These are phyloP conservation scores for Solidago caesia DNA, from an alignment of 129 eudicot species.

Conservation along the genomic window DNA sequence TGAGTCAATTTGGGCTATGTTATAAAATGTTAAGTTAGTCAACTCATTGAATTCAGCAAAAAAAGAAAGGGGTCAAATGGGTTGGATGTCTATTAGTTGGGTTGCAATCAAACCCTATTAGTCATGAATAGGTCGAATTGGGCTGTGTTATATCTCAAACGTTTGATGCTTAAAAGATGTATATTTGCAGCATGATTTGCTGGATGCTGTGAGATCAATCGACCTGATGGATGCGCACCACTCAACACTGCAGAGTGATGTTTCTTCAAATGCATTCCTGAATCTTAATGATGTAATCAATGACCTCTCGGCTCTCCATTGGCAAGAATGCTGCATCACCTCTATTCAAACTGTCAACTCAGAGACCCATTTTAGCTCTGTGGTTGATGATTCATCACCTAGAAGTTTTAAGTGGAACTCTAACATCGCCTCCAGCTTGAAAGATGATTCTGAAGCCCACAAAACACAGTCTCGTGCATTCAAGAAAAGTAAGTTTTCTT, in stretches of 20 bases:
- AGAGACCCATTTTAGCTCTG: constrained; percentile 18
- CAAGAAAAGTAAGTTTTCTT: constrained; percentile 7
- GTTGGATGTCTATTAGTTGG: background rate
- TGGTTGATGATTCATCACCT: constrained; percentile 16
- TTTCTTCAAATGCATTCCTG: constrained; percentile 39
- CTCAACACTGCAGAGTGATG: constrained; percentile 35
- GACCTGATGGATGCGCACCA: constrained; percentile 38
- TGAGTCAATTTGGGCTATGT: no score
- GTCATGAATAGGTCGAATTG: background rate
- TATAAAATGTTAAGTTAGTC: no score
- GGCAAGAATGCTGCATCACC: constrained; percentile 44
- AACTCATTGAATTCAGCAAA: background rate
- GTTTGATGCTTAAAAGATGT: background rate
- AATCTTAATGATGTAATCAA: constrained; percentile 33
- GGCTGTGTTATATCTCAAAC: background rate
- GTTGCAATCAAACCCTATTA: background rate
- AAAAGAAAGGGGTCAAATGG: background rate
- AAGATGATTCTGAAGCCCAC: background rate
- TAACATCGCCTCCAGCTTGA: constrained; percentile 14
- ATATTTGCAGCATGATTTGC: constrained; percentile 31
- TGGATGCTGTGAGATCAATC: constrained; percentile 36
- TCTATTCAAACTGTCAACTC: constrained; percentile 34
- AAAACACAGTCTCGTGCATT: background rate
- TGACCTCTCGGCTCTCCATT: constrained; percentile 31
- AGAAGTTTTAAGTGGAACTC: background rate